A percentile compares a stretch with the other conserved stretches of the same genome.
These are phyloP conservation scores for Pelargonium citronellum DNA, from an alignment of 441 rosid species.

Conservation along the genomic window DNA sequence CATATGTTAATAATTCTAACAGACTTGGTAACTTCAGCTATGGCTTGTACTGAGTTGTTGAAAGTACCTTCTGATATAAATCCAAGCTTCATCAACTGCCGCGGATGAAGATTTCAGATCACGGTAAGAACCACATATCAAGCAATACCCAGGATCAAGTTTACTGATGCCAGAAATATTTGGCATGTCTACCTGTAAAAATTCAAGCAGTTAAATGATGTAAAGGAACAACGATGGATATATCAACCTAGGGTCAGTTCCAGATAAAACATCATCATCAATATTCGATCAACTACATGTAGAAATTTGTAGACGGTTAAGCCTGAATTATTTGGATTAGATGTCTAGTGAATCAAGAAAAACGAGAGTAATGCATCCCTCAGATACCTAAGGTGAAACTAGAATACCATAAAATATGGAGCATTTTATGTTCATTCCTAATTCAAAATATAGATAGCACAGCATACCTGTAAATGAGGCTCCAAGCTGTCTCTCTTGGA, in stretches of 20 bases:
- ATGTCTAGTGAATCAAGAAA: not conserved
- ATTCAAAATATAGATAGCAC: constrained; percentile 15
- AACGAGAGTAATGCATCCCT: not conserved
- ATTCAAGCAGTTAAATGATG: not conserved
- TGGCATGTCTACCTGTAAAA: constrained; percentile 33
- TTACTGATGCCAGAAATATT: constrained; percentile 23
- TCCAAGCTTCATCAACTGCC: constrained; percentile 49
- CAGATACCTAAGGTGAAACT: constrained; percentile 13
- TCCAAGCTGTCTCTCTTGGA: constrained; percentile 23
- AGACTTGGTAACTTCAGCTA: not conserved
- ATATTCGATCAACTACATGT: not conserved
- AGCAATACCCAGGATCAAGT: constrained; percentile 49
- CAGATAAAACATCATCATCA: constrained; percentile 1
- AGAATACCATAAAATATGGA: constrained; percentile 7
- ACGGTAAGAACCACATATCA: constrained; percentile 50
- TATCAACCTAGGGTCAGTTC: not conserved
- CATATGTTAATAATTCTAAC: not conserved
- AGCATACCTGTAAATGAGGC: constrained; percentile 42
- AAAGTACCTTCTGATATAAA: constrained; percentile 46
- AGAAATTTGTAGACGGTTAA: not conserved
- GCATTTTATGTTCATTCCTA: constrained; percentile 4
- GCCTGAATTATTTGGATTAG: constrained; percentile 1
- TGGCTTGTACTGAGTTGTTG: not conserved
- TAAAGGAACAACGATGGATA: constrained; percentile 1
- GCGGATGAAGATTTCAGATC: constrained; percentile 37